Evolutionary conservation across 1,139 yeast species (phyloP).

Genomic region (Candida sp.): DNA sequence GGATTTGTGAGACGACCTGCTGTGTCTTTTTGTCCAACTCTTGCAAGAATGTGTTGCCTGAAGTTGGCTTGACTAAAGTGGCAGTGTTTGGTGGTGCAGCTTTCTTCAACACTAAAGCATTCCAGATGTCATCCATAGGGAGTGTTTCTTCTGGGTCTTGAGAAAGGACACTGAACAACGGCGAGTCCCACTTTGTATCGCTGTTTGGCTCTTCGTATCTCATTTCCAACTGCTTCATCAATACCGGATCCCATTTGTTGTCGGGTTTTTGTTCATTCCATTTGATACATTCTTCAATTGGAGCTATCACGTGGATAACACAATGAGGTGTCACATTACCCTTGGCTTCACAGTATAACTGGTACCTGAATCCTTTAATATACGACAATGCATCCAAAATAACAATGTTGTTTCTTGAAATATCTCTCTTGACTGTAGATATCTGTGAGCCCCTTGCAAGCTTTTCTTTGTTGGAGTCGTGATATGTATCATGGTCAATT

Average conservation of each 20-base stretch:
- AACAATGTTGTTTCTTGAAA: conserved; percentile 72
- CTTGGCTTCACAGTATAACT: conserved; percentile 91
- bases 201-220: conserved; percentile 95
- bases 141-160: conserved; percentile 54
- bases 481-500: conserved; percentile 68
- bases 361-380: conserved; percentile 96
- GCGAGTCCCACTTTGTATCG: conserved; percentile 92
- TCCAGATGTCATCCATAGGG: conserved; percentile 77
- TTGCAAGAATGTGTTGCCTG: conserved; percentile 75
- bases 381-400: conserved; percentile 87
- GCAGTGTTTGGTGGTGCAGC: conserved; percentile 81
- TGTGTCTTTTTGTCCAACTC: conserved; percentile 79
- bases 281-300: conserved; percentile 60
- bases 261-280: conserved; percentile 51
- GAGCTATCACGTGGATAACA: conserved; percentile 77
- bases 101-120: conserved; percentile 62
- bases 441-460: conserved; percentile 84
- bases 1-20: conserved; percentile 57
- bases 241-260: conserved; percentile 67
- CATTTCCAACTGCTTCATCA: conserved; percentile 74
- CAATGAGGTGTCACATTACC: conserved; percentile 83
- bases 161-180: conserved; percentile 68
- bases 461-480: conserved; percentile 76
- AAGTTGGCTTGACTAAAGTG: conserved; percentile 72
- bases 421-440: conserved; percentile 85